Conservation (phyloP, 2,329 filamentous ascomycete species). For the Ceratocystiopsis sp. region DNA sequence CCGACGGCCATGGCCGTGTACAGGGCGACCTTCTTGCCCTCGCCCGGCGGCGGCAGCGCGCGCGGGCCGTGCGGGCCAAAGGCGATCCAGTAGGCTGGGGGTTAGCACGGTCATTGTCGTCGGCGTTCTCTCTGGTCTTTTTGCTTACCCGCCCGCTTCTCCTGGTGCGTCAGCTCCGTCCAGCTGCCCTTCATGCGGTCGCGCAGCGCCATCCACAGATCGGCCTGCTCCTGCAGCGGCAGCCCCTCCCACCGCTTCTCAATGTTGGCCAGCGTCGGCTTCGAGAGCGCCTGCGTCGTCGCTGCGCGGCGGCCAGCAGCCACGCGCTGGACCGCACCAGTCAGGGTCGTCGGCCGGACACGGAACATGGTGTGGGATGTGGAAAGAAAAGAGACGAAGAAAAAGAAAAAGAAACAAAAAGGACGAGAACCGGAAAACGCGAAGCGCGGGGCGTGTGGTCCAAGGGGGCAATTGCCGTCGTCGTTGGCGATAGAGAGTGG, state of each 20-base stretch:
- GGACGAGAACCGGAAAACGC: background rate
- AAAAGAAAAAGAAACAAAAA: background rate
- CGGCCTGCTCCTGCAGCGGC: slow-evolving; percentile 97
- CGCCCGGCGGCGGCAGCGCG: slow-evolving; percentile 64
- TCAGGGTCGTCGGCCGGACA: slow-evolving; percentile 32
- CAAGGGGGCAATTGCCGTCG: background rate
- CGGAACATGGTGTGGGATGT: slow-evolving; percentile 30
- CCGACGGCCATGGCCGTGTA: slow-evolving; percentile 54
- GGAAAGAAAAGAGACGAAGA: background rate
- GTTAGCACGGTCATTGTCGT: too few relatives aligned
- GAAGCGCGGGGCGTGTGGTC: background rate
- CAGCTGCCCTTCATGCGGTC: slow-evolving; percentile 98
- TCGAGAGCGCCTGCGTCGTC: slow-evolving; percentile 85
- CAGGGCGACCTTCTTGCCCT: slow-evolving; percentile 61
- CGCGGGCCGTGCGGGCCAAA: slow-evolving; percentile 95
- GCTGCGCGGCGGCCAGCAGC: slow-evolving; percentile 30
- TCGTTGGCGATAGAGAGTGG: slow-evolving; percentile 1
- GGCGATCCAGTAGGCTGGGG: slow-evolving; percentile 98
- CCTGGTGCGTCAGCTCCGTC: slow-evolving; percentile 83
- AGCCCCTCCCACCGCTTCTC: slow-evolving; percentile 99
- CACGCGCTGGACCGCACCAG: slow-evolving; percentile 17
- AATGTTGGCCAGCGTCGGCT: slow-evolving; percentile 92
- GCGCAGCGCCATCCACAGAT: slow-evolving; percentile 95
- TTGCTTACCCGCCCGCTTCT: slow-evolving; percentile 93
- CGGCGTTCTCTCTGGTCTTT: too few relatives aligned